Base-by-base conservation (phyloP, 2,329 filamentous ascomycete species). In the Ceratocystiopsis brevicomis region DNA sequence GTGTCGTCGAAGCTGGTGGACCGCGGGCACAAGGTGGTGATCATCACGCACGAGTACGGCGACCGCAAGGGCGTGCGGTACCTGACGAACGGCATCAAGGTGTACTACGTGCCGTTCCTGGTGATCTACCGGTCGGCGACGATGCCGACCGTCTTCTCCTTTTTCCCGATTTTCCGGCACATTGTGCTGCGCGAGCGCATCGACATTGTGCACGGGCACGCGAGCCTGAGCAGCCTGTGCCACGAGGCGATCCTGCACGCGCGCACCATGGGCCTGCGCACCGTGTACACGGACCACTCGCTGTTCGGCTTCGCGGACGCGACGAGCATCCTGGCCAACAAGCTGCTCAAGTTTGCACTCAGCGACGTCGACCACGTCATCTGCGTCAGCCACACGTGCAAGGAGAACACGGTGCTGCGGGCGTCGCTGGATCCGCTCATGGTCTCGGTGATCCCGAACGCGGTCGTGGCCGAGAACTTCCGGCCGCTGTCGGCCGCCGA, bases 281-380 rank as follows among this genome's bases (percentile, higher is more conserved):
- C 92, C 0, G 88, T 95, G 38, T 96, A 96, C 56, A 98, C 90
- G 1, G 90, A 98, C 55, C 90, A 98, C 60, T 95, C 87, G 37
- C 69, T 98, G 4, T 96, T 96, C 63, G 90, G 90, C 1, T 98
- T 98, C 55, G 90, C 88, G 39, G 92, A 98, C 61, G 87, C 90
- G 1, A 85, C 76, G 1, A 96, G 88, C 51, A 98, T 98, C 49
- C 67, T 98, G 46, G 92, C 88, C 32, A 98, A 98, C 59, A 98
- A 98, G 64, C 67, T 98, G 36, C 69, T 98, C 44, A 98, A 98
- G 59, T 98, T 98, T 56, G 88, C 77, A 0, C 59, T 98, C 50
- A 96, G 88, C 58, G 90, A 98, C 57, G 87, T 98, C 14, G 90
- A 96, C 56, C 90, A 98, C 68, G 87, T 92, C 48, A 93, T 98